phyloP scores from a whole-genome alignment of 31 red algal genomes.

The Porphyra umbilicalis region DNA sequence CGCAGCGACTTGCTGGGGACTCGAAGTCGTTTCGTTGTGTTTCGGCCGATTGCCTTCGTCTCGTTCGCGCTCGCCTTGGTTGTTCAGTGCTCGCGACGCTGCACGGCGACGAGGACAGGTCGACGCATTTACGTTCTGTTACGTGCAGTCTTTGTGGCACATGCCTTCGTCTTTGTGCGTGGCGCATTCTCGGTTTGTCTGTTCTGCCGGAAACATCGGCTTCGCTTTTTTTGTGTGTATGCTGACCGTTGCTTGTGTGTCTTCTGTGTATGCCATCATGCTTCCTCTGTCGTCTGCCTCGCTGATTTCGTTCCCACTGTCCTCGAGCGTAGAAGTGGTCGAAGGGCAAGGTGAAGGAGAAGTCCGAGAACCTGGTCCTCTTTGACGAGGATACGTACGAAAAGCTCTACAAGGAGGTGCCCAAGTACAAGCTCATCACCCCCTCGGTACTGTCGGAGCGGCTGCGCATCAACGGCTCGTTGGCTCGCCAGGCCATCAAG shows the following conservation, averaged over 20 bases:
- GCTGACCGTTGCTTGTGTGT: neutral
- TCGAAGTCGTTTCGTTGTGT: no score
- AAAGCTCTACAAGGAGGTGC: constrained; percentile 87
- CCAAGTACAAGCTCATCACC: constrained; percentile 98
- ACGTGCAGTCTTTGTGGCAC: no score
- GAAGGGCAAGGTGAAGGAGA: constrained; percentile 99
- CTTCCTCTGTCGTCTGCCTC: no score
- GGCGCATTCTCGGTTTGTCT: no score
- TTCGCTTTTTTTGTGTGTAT: neutral
- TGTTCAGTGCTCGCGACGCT: no score
- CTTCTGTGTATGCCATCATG: neutral
- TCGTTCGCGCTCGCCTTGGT: no score
- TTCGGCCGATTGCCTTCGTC: no score
- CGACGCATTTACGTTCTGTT: no score
- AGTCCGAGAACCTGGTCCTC: constrained; percentile 86
- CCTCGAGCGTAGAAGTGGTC: constrained; percentile 77
- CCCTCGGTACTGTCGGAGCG: constrained; percentile 87
- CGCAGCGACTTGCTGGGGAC: no score
- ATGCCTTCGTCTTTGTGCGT: no score
- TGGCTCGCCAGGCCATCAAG: constrained; percentile 87
- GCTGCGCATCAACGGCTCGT: constrained; percentile 90
- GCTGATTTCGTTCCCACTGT: neutral
- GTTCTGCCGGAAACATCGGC: no score
- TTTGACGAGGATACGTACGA: constrained; percentile 96
- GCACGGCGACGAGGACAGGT: no score